Evolutionary conservation across 2,329 filamentous ascomycete genomes (phyloP).

Genomic region (Pseudofabraea citricarpa): DNA sequence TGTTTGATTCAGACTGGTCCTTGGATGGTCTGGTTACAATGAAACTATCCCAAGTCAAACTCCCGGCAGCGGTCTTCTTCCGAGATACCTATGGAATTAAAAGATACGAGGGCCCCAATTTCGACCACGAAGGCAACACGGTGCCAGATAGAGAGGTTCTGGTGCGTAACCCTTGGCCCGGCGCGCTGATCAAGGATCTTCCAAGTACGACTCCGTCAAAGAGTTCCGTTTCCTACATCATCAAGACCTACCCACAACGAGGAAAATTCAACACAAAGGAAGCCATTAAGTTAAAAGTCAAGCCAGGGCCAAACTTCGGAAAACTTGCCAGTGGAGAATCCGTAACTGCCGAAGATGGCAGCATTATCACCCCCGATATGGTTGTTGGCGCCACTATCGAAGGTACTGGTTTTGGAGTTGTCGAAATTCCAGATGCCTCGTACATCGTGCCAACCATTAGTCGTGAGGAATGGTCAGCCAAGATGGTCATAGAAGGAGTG

Average conservation of each 20-base stretch:
- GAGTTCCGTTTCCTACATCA: conserved; percentile 79
- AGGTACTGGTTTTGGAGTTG: conserved; percentile 71
- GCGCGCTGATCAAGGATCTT: conserved; percentile 55
- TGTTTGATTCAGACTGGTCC: conserved; percentile 76
- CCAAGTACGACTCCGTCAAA: conserved; percentile 63
- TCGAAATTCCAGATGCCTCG: conserved; percentile 68
- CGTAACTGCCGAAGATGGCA: conserved; percentile 60
- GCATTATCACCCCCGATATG: conserved; percentile 76
- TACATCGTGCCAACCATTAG: conserved; percentile 67
- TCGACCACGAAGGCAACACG: conserved; percentile 38
- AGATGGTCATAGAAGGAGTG: conserved; percentile 62
- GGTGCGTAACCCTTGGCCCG: conserved; percentile 76
- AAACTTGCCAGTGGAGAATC: conserved; percentile 57
- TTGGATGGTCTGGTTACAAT: conserved; percentile 65
- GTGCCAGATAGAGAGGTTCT: conserved; percentile 66
- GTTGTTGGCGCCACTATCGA: conserved; percentile 65
- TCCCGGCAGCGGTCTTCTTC: conserved; percentile 68
- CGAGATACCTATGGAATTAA: conserved; percentile 61
- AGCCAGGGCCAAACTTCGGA: conserved; percentile 52
- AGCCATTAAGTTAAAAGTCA: conserved; percentile 62
- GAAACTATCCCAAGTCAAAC: conserved; percentile 58
- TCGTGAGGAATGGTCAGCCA: conserved; percentile 66
- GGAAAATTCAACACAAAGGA: conserved; percentile 72
- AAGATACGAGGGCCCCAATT: conserved; percentile 64
- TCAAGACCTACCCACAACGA: conserved; percentile 69